These are phyloP conservation scores for Pseudophaeomoniella oleicola DNA, from an alignment of 2,329 filamentous ascomycete species.

Conservation along the genomic window DNA sequence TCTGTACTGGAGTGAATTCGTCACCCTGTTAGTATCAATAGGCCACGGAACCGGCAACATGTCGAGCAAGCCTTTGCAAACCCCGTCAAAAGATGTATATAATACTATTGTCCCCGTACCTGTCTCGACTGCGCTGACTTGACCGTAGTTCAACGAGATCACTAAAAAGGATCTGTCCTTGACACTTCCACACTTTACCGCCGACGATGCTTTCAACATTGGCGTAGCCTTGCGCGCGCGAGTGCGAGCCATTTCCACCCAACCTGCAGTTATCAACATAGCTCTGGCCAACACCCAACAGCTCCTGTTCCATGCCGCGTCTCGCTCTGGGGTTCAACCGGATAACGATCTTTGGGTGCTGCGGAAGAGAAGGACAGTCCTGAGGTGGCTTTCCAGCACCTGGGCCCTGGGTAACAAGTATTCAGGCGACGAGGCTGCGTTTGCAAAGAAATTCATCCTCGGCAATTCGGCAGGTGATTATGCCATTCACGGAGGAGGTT, in stretches of 20 bases:
- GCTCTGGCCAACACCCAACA: conserved; percentile 29
- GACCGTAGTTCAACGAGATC: conserved; percentile 4
- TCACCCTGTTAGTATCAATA: not conserved
- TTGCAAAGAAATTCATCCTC: conserved; percentile 52
- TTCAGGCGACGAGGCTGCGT: conserved; percentile 46
- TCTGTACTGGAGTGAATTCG: too few relatives aligned
- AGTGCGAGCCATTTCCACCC: conserved; percentile 17
- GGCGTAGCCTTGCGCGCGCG: conserved; percentile 22
- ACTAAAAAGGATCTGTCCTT: conserved; percentile 8
- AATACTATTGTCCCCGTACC: conserved; percentile 1
- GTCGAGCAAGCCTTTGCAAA: not conserved
- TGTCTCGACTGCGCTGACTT: not conserved
- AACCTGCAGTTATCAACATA: conserved; percentile 26
- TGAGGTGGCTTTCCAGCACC: conserved; percentile 54
- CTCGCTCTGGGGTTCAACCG: conserved; percentile 50
- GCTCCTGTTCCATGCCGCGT: conserved; percentile 55
- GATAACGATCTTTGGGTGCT: conserved; percentile 60
- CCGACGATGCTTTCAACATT: conserved; percentile 22
- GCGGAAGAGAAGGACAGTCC: conserved; percentile 57
- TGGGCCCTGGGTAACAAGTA: conserved; percentile 61
- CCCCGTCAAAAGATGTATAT: not conserved
- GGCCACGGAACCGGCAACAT: not conserved
- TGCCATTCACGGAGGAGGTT: conserved; percentile 64
- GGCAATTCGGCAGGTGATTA: conserved; percentile 42
- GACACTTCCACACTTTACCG: conserved; percentile 22